Evolutionary conservation across 148 eudicot genomes (phyloP).

Genomic region (Rhododendron vialii): DNA sequence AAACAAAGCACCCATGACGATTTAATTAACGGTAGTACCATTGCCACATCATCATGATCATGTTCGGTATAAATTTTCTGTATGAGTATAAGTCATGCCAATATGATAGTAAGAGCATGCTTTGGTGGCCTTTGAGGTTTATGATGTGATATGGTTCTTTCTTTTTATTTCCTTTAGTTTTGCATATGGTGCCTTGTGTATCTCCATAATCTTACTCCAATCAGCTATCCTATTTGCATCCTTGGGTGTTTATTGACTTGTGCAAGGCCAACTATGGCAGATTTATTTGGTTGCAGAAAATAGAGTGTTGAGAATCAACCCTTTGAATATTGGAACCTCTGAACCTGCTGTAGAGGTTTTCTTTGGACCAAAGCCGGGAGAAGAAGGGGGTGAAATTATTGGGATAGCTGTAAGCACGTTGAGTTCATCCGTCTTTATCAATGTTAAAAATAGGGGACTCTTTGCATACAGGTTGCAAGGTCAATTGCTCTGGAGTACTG

Average conservation of each 20-base stretch:
- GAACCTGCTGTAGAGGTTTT: conserved; percentile 54
- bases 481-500: conserved; percentile 55
- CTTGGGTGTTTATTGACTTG: neutral
- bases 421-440: conserved; percentile 62
- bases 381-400: conserved; percentile 50
- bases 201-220: neutral
- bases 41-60: neutral
- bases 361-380: conserved; percentile 44
- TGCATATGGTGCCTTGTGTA: neutral
- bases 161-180: neutral
- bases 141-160: neutral
- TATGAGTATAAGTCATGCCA: neutral
- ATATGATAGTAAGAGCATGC: neutral
- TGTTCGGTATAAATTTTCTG: neutral
- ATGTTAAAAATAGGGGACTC: conserved; percentile 54
- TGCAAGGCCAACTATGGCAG: conserved; percentile 35
- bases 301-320: conserved; percentile 50
- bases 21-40: too few relatives aligned
- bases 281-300: conserved; percentile 85
- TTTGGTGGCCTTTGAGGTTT: neutral
- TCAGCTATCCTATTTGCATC: neutral
- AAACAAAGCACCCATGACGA: too few relatives aligned
- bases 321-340: conserved; percentile 30
- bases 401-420: conserved; percentile 61
- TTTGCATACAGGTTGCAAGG: conserved; percentile 60